Evolutionary conservation across 1,139 yeast genomes (phyloP).

Genomic region (Yamadazyma diospyri): DNA sequence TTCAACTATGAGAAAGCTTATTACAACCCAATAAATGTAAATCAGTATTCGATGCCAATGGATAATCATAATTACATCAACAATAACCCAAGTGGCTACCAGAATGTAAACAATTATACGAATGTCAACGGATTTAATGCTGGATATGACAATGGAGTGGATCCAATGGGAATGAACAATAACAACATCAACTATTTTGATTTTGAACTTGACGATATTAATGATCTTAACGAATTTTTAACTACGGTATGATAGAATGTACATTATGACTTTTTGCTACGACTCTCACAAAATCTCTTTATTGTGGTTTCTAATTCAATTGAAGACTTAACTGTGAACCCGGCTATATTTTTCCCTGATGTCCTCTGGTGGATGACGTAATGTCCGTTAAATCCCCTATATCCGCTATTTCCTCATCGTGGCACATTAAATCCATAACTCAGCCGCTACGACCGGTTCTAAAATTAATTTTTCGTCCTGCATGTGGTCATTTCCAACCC

Average conservation of each 20-base stretch:
- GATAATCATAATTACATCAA: neutral
- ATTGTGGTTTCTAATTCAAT: no score
- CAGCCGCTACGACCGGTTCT: no score
- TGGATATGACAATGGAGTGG: neutral
- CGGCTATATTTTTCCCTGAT: no score
- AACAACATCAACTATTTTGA: conserved; percentile 1
- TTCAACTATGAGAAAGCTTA: conserved; percentile 7
- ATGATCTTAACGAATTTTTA: conserved; percentile 9
- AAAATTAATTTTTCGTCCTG: no score
- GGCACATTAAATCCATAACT: no score
- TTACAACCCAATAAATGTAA: conserved; percentile 1
- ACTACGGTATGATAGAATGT: conserved; percentile 7
- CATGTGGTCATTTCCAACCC: no score
- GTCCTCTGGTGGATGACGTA: no score
- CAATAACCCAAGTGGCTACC: no score
- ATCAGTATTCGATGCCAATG: neutral
- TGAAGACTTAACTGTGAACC: no score
- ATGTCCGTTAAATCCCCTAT: no score
- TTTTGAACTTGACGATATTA: conserved; percentile 8
- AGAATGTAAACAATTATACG: neutral
- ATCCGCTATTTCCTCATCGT: no score
- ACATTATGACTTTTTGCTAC: conserved; percentile 3
- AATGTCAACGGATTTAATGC: neutral
- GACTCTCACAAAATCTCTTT: no score
- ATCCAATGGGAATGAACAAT: neutral